A percentile compares a stretch with the other conserved stretches of the same genome.
Evolutionary conservation across 148 eudicot species (phyloP).

Genomic region (Fagopyrum esculentum): DNA sequence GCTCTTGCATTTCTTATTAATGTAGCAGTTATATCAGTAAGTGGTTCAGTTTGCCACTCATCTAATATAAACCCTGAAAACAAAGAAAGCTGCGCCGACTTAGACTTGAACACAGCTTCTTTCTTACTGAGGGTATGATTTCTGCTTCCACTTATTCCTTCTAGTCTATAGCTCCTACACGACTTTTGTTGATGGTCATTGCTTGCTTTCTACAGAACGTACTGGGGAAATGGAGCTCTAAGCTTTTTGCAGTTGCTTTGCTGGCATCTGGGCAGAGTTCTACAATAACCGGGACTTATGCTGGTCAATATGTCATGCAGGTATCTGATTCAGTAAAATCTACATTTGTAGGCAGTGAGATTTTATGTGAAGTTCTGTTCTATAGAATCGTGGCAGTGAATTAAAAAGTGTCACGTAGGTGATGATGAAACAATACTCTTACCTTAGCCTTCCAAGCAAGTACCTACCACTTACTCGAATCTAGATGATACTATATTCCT

Average conservation of each 20-base stretch:
- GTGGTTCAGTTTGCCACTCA: slow-evolving; percentile 87
- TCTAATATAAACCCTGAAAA: slow-evolving; percentile 50
- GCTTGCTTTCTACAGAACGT: slow-evolving; percentile 52
- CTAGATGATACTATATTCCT: too few species aligned
- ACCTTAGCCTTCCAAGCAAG: too few species aligned
- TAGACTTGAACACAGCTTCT: slow-evolving; percentile 90
- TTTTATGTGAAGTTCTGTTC: too few species aligned
- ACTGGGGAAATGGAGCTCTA: slow-evolving; percentile 96
- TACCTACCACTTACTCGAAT: too few species aligned
- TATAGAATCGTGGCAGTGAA: too few species aligned
- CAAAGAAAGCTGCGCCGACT: slow-evolving; percentile 61
- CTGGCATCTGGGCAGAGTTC: slow-evolving; percentile 99
- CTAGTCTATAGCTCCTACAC: not conserved
- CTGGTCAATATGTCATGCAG: slow-evolving; percentile 99
- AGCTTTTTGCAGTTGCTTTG: slow-evolving; percentile 88
- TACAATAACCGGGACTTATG: slow-evolving; percentile 97
- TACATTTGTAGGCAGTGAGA: not conserved
- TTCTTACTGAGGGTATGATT: slow-evolving; percentile 70
- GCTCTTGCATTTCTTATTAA: slow-evolving; percentile 84
- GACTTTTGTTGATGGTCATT: not conserved
- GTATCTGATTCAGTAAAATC: slow-evolving; percentile 23
- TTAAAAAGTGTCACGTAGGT: too few species aligned
- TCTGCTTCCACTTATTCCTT: not conserved
- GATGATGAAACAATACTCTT: too few species aligned
- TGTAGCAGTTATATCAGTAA: slow-evolving; percentile 82